Conservation (phyloP, 805 yeast genomes). For the Lipomyces yamadae region DNA sequence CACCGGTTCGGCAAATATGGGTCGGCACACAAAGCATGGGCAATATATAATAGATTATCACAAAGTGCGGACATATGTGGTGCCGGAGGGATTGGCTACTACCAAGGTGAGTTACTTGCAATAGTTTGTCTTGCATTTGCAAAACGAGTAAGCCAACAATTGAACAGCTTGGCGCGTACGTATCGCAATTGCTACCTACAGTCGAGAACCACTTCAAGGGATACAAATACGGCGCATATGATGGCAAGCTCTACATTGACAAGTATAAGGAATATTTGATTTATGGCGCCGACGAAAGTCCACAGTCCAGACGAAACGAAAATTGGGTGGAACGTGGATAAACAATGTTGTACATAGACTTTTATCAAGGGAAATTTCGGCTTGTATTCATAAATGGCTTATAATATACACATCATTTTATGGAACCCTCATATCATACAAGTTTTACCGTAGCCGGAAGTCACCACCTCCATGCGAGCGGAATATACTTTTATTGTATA, state of each 20-base stretch:
- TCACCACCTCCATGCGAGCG: too few relatives aligned
- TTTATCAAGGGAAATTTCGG: not conserved
- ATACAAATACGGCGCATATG: constrained; percentile 70
- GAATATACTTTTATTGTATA: too few relatives aligned
- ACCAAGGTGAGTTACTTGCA: constrained; percentile 37
- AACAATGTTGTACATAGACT: constrained; percentile 21
- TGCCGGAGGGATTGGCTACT: constrained; percentile 57
- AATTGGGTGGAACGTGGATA: constrained; percentile 40
- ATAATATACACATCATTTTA: not conserved
- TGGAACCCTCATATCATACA: not conserved
- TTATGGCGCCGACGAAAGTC: constrained; percentile 57
- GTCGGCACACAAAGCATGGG: constrained; percentile 75
- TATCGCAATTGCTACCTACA: constrained; percentile 72
- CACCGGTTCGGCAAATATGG: constrained; percentile 93
- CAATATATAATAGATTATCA: constrained; percentile 78
- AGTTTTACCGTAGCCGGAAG: not conserved
- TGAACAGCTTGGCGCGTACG: constrained; percentile 69
- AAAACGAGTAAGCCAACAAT: not conserved
- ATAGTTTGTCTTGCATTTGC: constrained; percentile 6
- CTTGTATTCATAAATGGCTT: not conserved
- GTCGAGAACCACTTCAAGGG: constrained; percentile 72
- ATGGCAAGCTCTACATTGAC: constrained; percentile 71
- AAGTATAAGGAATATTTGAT: constrained; percentile 77
- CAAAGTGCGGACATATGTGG: constrained; percentile 88
- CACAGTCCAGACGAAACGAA: constrained; percentile 37